Evolutionary conservation across 2,329 filamentous ascomycete genomes (phyloP).

Genomic region (Neonectria neomacrospora): DNA sequence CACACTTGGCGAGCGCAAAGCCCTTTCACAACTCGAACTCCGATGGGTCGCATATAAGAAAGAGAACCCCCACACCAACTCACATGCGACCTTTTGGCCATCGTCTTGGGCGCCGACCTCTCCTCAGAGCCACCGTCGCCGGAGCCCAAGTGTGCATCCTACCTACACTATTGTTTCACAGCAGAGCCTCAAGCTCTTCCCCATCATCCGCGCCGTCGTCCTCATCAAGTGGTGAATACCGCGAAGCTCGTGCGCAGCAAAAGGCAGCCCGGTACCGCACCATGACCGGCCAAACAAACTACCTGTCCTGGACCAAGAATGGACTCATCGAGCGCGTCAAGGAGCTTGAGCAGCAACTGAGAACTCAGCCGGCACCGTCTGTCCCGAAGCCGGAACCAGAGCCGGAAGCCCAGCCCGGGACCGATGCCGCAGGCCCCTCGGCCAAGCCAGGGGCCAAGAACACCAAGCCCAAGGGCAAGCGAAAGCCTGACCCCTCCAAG

Average conservation of each 20-base stretch:
- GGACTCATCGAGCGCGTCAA: slow-evolving; percentile 75
- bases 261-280: slow-evolving; percentile 38
- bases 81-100: slow-evolving; percentile 46
- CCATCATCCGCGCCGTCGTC: slow-evolving; percentile 14
- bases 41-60: slow-evolving; percentile 40
- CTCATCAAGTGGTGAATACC: slow-evolving; percentile 41
- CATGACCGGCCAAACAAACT: slow-evolving; percentile 56
- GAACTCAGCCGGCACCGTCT: slow-evolving; percentile 52
- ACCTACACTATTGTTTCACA: background rate
- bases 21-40: slow-evolving; percentile 37
- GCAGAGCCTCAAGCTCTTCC: slow-evolving; percentile 19
- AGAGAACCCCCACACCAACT: slow-evolving; percentile 42
- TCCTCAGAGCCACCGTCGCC: slow-evolving; percentile 34
- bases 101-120: slow-evolving; percentile 42
- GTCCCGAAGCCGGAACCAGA: slow-evolving; percentile 40
- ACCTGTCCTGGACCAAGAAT: slow-evolving; percentile 74
- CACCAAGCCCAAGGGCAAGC: slow-evolving; percentile 56
- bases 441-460: slow-evolving; percentile 30
- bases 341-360: slow-evolving; percentile 73
- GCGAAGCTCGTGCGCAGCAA: slow-evolving; percentile 24
- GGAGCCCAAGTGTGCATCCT: slow-evolving; percentile 27
- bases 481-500: slow-evolving; percentile 78
- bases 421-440: slow-evolving; percentile 8
- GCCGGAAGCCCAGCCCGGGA: slow-evolving; percentile 18
- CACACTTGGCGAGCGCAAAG: slow-evolving; percentile 37